Percentiles rank a stretch among this genome's conserved stretches.
These are phyloP conservation scores for Didymella sp. DNA, from an alignment of 2,329 filamentous ascomycete species.

Conservation along the genomic window DNA sequence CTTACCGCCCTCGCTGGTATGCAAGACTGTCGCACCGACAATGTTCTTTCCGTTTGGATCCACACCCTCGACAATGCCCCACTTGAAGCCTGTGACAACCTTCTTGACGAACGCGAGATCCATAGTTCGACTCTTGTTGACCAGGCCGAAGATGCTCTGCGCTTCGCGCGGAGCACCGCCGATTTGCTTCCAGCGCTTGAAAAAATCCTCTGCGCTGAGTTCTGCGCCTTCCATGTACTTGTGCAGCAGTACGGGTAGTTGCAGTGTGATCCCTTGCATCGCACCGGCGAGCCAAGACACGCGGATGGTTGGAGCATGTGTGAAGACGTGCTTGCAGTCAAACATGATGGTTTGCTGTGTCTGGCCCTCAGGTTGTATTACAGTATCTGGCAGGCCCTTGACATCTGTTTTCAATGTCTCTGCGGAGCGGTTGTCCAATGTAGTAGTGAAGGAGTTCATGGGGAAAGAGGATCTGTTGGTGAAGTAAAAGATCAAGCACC, in stretches of 20 bases:
- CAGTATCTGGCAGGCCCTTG: slow-evolving; percentile 86
- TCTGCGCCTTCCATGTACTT: slow-evolving; percentile 97
- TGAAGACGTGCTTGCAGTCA: slow-evolving; percentile 81
- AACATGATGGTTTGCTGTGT: slow-evolving; percentile 96
- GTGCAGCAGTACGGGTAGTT: slow-evolving; percentile 85
- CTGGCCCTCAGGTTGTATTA: slow-evolving; percentile 75
- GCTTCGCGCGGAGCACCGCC: slow-evolving; percentile 86
- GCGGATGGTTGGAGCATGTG: slow-evolving; percentile 85
- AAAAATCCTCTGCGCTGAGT: slow-evolving; percentile 89
- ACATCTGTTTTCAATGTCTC: slow-evolving; percentile 83
- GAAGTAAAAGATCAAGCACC: slow-evolving; percentile 94
- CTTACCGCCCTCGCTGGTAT: slow-evolving; percentile 83
- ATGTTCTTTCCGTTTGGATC: slow-evolving; percentile 94
- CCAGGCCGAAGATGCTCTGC: slow-evolving; percentile 82
- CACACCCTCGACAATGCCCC: slow-evolving; percentile 83
- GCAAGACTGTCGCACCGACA: slow-evolving; percentile 86
- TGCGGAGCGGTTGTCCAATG: slow-evolving; percentile 74
- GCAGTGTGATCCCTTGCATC: slow-evolving; percentile 88
- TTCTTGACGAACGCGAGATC: slow-evolving; percentile 73
- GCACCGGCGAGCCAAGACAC: slow-evolving; percentile 95
- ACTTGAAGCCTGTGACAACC: slow-evolving; percentile 83
- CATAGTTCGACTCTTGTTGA: slow-evolving; percentile 67
- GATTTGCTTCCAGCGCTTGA: slow-evolving; percentile 99
- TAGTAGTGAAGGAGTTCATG: slow-evolving; percentile 92
- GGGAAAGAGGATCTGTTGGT: slow-evolving; percentile 88